Evolutionary conservation across 1,284 basidiomycete species (phyloP), one percentile per base, ranked within the genome.

Genomic region (Athelia psychrophila): DNA sequence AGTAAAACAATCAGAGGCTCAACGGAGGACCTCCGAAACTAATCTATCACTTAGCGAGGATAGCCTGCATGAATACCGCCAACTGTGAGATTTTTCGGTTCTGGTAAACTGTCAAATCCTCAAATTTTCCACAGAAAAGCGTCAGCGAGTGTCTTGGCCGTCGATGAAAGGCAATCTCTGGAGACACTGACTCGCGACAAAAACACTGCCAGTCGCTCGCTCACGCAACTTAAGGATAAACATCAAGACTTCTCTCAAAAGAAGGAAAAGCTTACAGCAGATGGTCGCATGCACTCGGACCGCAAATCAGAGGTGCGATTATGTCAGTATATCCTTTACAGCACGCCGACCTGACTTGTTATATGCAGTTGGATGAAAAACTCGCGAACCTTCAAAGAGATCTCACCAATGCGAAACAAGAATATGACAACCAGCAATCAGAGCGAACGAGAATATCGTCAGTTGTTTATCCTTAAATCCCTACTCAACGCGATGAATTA

Each of bases 21-120:
- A 93, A 61, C 76, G 89, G 51, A 83, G 78, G 58, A 81, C 85
- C 2, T 86, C 89, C 15, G 81, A 87, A 58, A 74, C 84, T 45
- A 94, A 92, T 45, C 73, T 92, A 42, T 86, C 88, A 0, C 74
- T 99, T 3, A 91, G 83, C 53, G 87, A 92, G 62, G 88, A 90
- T 51, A 92, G 88, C 60, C 73, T 98, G 10, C 86, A 88, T 46
- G 90, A 97, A 63, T 99, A 99, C 69, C 88, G 89, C 35, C 73
- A 80, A 63, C 73, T 97, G 90, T 94, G 56, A 60, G 88, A 65
- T n/a, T 18, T 19, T 36, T 12, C 38, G n/a, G 35, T 46, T 20
- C 35, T 35, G 33, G 27, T 45, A n/a, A n/a, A 20, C 19, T 47
- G 27, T 16, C 47, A 25, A 19, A 49, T 24, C 12, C 22, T 38